Evolutionary conservation across 1,139 yeast species (phyloP).

Genomic region (Blastobotrys aristatus): DNA sequence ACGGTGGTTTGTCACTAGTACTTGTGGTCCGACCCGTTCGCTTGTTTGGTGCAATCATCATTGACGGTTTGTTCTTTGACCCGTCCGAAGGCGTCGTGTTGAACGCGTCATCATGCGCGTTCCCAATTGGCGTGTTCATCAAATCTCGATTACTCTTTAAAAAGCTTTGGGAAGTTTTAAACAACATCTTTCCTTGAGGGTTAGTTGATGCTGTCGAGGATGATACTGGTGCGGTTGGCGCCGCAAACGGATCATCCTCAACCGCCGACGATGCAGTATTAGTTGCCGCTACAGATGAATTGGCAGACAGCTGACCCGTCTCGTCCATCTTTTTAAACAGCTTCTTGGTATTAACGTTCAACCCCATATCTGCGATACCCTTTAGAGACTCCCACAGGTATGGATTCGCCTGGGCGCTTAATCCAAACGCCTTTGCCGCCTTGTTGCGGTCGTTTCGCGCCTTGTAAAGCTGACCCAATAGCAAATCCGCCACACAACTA

Average conservation of each 20-base stretch:
- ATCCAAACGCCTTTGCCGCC: conserved; percentile 62
- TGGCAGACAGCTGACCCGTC: neutral
- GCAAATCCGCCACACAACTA: conserved; percentile 54
- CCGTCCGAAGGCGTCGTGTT: conserved; percentile 18
- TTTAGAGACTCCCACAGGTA: conserved; percentile 84
- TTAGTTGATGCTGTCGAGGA: neutral
- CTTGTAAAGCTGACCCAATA: conserved; percentile 66
- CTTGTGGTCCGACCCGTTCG: conserved; percentile 14
- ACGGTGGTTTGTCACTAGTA: conserved; percentile 5
- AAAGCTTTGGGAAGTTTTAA: conserved; percentile 19
- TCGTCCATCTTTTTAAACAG: conserved; percentile 43
- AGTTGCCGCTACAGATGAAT: neutral
- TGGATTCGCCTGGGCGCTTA: conserved; percentile 68
- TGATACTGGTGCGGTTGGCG: conserved; percentile 12
- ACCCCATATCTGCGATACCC: conserved; percentile 55
- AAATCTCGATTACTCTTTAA: conserved; percentile 7
- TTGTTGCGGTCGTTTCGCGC: conserved; percentile 56
- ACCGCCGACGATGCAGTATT: neutral
- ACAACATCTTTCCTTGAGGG: conserved; percentile 6
- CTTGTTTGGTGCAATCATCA: conserved; percentile 25
- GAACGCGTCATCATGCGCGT: conserved; percentile 2
- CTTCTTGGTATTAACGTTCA: conserved; percentile 56
- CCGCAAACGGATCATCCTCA: conserved; percentile 11
- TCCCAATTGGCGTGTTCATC: conserved; percentile 15
- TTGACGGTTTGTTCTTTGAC: conserved; percentile 12